Evolutionary conservation across 768 basidiomycete genomes (phyloP), one percentile per base, ranked within the genome.

Genomic region (Boletus rufocinnamomeus): DNA sequence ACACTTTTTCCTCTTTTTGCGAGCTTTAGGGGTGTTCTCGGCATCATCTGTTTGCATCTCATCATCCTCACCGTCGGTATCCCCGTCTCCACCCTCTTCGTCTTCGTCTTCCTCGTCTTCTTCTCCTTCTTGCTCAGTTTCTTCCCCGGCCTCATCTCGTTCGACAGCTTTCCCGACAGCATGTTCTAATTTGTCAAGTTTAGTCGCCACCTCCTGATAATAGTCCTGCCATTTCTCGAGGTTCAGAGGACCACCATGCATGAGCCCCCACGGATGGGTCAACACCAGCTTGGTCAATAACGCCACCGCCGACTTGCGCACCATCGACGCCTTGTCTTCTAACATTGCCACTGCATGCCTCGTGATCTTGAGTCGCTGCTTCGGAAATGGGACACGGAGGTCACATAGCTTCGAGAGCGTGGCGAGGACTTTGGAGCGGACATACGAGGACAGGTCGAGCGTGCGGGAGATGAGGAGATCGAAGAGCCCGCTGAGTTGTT

Each of bases 391-490:
- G 69, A 80, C 78, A 2, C 78, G 82, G 28, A 89, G 82, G 51
- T 96, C 84, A 70, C 89, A 90, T 5, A 97, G 79, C 66, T 86
- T 87, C 44, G 83, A 79, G 50, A 97, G 75, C 1, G 91, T 91
- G 9, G 80, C 72, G 46, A 98, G 81, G 27, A 95, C 92, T 71
- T 95, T 98, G 52, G 85, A 83, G 51, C 97, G 88, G 34, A 99
- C 96, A 72, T 95, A 98, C 50, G 89, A 89, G 45, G 90, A 91
- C 14, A 88, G 71, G 72, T 98, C 97, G 57, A 95, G 82, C 56
- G 87, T 86, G n/a, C 96, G 87, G 62, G 92, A 89, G 49, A 91
- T 82, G 32, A 99, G 84, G 17, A 91, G 80, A 40, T 91, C 89
- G 72, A 91, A 97, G 38, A 95, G 83, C 0, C 80, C 81, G 59